Base-by-base conservation (phyloP, 2,329 filamentous ascomycete genomes). In the Pseudogymnoascus sp. region DNA sequence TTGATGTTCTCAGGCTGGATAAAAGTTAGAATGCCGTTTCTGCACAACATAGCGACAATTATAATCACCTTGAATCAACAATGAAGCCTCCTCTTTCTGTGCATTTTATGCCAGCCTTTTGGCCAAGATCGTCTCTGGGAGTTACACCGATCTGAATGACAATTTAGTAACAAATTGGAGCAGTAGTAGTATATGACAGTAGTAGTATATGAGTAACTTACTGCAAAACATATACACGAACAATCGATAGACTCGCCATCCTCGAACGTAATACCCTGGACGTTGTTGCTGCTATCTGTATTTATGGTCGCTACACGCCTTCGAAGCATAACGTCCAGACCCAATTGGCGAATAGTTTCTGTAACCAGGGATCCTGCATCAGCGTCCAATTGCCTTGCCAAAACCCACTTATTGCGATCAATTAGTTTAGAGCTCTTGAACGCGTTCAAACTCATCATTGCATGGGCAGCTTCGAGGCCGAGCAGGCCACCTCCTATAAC, bases 391-490 rank as follows among this genome's bases (percentile, higher is more conserved):
- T 96, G 92, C 62, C 92, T 81, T 61, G 88, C 90, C 45, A 96
- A 74, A 0, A 96, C 87, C 89, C 91, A 96, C 68, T 83, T 76
- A 70, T 92, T 93, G 61, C 90, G 81, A 74, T 96, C 92, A 60
- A 96, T 85, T 7, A 96, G 78, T 67, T 86, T 89, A 60, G 96
- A 88, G 63, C 85, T 83, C 11, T 81, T 79, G 70, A 89, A 95
- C 60, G 86, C 83, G 68, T 89, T 81, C 7, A 96, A 78, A 71
- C 96, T 91, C 78, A 92, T 87, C 90, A 96, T 92, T 1, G 92
- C 92, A 70, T 96, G 94, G 35, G 91, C 92, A 2, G 92, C 92
- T 76, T 96, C 92, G 0, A 97, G 82, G 0, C 92, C 92, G 0
- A 96, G 80, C 23, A 97, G 75, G 0, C 92, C 92, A 61, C 92